Evolutionary conservation across 306 rosid genomes (phyloP).

Genomic region (Cyamopsis tetragonoloba): DNA sequence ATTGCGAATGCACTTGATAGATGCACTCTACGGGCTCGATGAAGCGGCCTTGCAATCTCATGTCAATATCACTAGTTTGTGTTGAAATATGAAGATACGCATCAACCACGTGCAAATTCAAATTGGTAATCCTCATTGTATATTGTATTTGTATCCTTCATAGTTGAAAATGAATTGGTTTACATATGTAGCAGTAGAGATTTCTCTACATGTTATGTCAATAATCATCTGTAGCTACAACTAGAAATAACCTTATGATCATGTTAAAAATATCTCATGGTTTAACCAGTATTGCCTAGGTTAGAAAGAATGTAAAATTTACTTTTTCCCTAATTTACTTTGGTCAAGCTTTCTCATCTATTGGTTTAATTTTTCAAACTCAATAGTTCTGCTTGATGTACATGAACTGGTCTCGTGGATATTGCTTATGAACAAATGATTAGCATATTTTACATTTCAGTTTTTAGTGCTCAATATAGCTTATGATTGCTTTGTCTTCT

Average conservation of each 20-base stretch:
- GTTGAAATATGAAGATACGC: constrained; percentile 25
- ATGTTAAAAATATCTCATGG: background rate
- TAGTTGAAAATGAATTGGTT: background rate
- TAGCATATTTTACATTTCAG: constrained; percentile 4
- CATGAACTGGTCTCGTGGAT: background rate
- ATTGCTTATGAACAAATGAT: background rate
- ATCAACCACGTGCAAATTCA: constrained; percentile 23
- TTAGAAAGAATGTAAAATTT: background rate
- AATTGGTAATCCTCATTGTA: background rate
- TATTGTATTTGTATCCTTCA: background rate
- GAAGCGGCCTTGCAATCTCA: constrained; percentile 62
- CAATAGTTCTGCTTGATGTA: background rate
- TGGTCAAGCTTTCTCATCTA: background rate
- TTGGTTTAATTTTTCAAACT: background rate
- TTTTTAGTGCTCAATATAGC: background rate
- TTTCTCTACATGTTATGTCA: background rate
- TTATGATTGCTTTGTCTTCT: background rate
- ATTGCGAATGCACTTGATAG: constrained; percentile 74
- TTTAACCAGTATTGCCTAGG: background rate
- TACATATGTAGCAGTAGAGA: background rate
- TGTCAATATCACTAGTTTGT: constrained; percentile 51
- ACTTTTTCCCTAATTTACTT: background rate
- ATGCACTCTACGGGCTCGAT: constrained; percentile 73
- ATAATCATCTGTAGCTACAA: background rate
- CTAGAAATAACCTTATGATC: background rate